Conservation (phyloP, 805 yeast genomes). For the Wickerhamomyces ciferrii region DNA sequence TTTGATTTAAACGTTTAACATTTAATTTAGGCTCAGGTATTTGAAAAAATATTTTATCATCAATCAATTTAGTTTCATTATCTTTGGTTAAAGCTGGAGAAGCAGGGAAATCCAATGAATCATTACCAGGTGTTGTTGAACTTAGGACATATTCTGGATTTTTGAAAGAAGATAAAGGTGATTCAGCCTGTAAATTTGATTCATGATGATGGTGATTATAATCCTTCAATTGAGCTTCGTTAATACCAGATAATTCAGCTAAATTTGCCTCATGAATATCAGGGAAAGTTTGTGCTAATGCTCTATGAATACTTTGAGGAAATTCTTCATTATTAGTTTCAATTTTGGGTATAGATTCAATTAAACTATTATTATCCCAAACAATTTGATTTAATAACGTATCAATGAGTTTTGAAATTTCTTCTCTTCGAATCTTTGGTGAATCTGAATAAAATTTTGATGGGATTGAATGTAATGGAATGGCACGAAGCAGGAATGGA, state of each 20-base stretch:
- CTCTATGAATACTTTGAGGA: conserved; percentile 16
- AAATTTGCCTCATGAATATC: conserved; percentile 17
- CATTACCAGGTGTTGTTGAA: conserved; percentile 1
- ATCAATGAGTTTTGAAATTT: conserved; percentile 22
- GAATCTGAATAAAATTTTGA: conserved; percentile 36
- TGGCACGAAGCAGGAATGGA: conserved; percentile 61
- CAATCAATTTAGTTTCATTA: background rate
- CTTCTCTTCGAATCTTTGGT: conserved; percentile 21
- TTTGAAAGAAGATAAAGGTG: conserved; percentile 14
- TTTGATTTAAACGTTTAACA: conserved; percentile 31
- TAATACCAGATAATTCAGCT: conserved; percentile 13
- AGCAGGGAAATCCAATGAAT: background rate
- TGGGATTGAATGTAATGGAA: conserved; percentile 62
- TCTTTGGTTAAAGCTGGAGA: background rate
- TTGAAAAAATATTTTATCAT: conserved; percentile 21
- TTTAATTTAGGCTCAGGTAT: conserved; percentile 30
- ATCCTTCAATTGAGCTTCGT: no score
- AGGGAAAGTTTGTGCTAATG: conserved; percentile 23
- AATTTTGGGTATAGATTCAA: conserved; percentile 6
- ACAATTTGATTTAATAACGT: conserved; percentile 21
- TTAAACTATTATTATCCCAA: conserved; percentile 19
- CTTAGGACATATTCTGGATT: conserved; percentile 8
- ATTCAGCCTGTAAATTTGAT: conserved; percentile 8
- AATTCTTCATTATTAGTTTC: conserved; percentile 1
- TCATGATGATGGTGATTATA: background rate